phyloP scores from a whole-genome alignment of 805 yeast genomes.

The Candida nemodendra region DNA sequence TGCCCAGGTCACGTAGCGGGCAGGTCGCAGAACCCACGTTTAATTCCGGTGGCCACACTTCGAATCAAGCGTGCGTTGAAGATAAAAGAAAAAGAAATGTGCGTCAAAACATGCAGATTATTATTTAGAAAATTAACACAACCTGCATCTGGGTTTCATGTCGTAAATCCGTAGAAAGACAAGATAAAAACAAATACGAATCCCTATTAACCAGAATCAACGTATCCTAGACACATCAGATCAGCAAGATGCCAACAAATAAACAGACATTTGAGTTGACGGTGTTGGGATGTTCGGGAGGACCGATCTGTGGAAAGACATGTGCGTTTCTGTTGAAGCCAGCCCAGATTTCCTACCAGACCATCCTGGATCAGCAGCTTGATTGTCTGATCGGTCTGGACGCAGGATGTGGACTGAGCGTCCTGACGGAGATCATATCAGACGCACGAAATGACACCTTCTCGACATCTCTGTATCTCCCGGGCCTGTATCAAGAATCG shows the following conservation, averaged over 20 bases:
- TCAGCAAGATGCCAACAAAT: conserved; percentile 16
- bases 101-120: no score
- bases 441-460: conserved; percentile 6
- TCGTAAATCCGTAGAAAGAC: no score
- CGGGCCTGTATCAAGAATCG: conserved; percentile 19
- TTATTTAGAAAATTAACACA: no score
- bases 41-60: no score
- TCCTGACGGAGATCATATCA: conserved; percentile 41
- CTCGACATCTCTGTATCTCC: conserved; percentile 9
- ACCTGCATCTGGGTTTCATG: no score
- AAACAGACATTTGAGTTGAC: conserved; percentile 50
- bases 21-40: no score
- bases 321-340: conserved; percentile 71
- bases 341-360: conserved; percentile 38
- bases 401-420: conserved; percentile 73
- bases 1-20: no score
- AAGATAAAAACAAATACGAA: no score
- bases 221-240: background rate
- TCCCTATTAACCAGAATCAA: no score
- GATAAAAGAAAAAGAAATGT: no score
- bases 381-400: conserved; percentile 60
- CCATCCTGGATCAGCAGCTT: conserved; percentile 28
- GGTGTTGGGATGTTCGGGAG: conserved; percentile 79
- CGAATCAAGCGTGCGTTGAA: no score
- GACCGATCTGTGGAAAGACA: conserved; percentile 71